Percentiles rank a stretch among this genome's conserved stretches.
Evolutionary conservation across 2,329 filamentous ascomycete species (phyloP).

Genomic region (Aureobasidium musti): DNA sequence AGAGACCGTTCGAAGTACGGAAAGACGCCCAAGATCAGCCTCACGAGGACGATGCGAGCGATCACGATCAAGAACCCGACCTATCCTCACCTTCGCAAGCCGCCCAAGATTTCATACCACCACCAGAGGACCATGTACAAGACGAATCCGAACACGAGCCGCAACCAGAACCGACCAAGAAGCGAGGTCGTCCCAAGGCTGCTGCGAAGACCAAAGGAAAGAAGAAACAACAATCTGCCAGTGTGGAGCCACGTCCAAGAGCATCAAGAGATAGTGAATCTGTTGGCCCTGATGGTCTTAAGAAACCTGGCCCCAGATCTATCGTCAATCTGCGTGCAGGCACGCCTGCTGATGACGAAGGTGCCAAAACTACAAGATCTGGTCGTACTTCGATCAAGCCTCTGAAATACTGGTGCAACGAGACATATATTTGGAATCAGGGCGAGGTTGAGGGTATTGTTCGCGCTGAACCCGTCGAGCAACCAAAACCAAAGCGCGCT

Average conservation of each 20-base stretch:
- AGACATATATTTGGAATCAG: slow-evolving; percentile 69
- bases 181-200: slow-evolving; percentile 16
- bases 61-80: slow-evolving; percentile 16
- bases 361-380: slow-evolving; percentile 68
- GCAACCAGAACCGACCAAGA: slow-evolving; percentile 24
- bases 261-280: slow-evolving; percentile 22
- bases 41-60: slow-evolving; percentile 4
- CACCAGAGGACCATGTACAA: slow-evolving; percentile 12
- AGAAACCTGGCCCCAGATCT: slow-evolving; percentile 28
- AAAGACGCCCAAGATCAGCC: slow-evolving; percentile 6
- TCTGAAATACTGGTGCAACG: slow-evolving; percentile 83
- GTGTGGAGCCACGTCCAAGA: slow-evolving; percentile 19
- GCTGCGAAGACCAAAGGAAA: slow-evolving; percentile 15
- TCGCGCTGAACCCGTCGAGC: slow-evolving; percentile 65
- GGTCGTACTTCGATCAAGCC: slow-evolving; percentile 78
- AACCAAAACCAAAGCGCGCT: slow-evolving; percentile 35
- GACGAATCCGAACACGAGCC: slow-evolving; percentile 22
- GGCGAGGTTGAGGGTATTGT: slow-evolving; percentile 76
- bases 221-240: slow-evolving; percentile 16
- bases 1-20: slow-evolving; percentile 13
- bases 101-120: slow-evolving; percentile 27
- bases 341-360: slow-evolving; percentile 50
- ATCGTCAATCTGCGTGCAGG: slow-evolving; percentile 39
- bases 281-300: slow-evolving; percentile 35
- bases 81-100: slow-evolving; percentile 16